phyloP scores from a whole-genome alignment of 1,284 basidiomycete genomes.

The Ceratorhiza oryzae-sativae region DNA sequence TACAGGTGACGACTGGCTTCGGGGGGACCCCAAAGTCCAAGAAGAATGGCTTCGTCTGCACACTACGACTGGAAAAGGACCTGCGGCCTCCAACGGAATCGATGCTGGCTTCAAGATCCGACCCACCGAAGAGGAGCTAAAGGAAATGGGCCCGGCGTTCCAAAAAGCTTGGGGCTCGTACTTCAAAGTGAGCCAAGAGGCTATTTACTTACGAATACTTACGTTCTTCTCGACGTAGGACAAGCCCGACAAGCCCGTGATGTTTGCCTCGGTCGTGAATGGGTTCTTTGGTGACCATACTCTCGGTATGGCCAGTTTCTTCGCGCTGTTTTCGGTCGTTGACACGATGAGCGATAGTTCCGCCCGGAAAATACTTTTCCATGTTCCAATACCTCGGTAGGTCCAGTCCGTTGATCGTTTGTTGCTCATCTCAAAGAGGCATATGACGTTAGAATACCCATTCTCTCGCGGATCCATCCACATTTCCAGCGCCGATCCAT shows the following conservation, averaged over 20 bases:
- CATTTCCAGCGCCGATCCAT: conserved; percentile 65
- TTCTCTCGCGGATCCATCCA: conserved; percentile 56
- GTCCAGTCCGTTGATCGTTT: no score
- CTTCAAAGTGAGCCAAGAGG: conserved; percentile 57
- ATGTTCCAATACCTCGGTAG: conserved; percentile 75
- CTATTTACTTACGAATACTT: background rate
- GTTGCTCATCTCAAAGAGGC: no score
- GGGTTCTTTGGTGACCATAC: conserved; percentile 36
- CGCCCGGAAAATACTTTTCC: conserved; percentile 65
- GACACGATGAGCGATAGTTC: conserved; percentile 51
- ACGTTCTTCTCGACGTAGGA: conserved; percentile 48
- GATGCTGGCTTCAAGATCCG: conserved; percentile 80
- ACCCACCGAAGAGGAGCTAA: conserved; percentile 69
- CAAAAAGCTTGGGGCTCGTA: conserved; percentile 69
- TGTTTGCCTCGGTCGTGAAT: conserved; percentile 46
- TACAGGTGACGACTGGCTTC: conserved; percentile 72
- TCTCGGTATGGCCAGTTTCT: conserved; percentile 50
- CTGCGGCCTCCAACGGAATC: conserved; percentile 72
- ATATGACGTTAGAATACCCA: conserved; percentile 35
- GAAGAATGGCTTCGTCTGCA: conserved; percentile 43
- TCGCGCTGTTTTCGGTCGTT: background rate
- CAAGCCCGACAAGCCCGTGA: conserved; percentile 77
- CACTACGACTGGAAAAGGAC: conserved; percentile 66
- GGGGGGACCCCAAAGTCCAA: conserved; percentile 62
- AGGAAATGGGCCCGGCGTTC: conserved; percentile 79